phyloP scores from a whole-genome alignment of 1,139 yeast species.

The Hyphopichia buzzinii region DNA sequence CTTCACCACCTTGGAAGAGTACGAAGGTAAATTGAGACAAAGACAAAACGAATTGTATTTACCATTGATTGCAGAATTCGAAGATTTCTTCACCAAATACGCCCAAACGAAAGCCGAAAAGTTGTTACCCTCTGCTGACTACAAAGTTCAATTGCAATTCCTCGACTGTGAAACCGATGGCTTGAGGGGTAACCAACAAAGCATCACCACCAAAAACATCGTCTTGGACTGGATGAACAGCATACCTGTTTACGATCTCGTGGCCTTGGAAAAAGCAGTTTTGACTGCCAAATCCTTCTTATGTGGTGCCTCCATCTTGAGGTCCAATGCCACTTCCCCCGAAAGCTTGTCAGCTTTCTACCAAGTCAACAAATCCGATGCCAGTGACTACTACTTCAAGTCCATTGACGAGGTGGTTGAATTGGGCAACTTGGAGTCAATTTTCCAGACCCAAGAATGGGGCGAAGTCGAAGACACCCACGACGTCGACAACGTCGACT shows the following conservation, averaged over 20 bases:
- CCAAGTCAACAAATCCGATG: constrained; percentile 32
- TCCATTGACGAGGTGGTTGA: constrained; percentile 71
- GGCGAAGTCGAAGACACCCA: constrained; percentile 99
- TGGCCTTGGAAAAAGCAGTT: constrained; percentile 86
- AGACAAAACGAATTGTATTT: constrained; percentile 75
- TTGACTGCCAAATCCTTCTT: constrained; percentile 82
- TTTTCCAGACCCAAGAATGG: constrained; percentile 86
- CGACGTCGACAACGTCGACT: constrained; percentile 89
- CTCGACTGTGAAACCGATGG: constrained; percentile 84
- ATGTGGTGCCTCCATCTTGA: constrained; percentile 55
- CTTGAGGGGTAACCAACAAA: constrained; percentile 74
- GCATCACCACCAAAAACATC: constrained; percentile 55
- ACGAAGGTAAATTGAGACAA: constrained; percentile 73
- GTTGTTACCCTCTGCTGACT: constrained; percentile 27
- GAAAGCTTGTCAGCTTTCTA: constrained; percentile 22
- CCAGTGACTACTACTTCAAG: constrained; percentile 28
- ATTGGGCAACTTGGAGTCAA: constrained; percentile 78
- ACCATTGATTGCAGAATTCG: constrained; percentile 71
- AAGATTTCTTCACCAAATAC: constrained; percentile 53
- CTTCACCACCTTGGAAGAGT: constrained; percentile 78
- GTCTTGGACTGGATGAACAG: constrained; percentile 65
- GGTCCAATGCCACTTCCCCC: constrained; percentile 34
- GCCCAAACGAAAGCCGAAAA: constrained; percentile 21
- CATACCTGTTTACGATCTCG: constrained; percentile 72
- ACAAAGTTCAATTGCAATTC: constrained; percentile 41